Evolutionary conservation across 2,329 filamentous ascomycete genomes (phyloP), one percentile per base, ranked within the genome.

Genomic region (Aspergillus fructus): DNA sequence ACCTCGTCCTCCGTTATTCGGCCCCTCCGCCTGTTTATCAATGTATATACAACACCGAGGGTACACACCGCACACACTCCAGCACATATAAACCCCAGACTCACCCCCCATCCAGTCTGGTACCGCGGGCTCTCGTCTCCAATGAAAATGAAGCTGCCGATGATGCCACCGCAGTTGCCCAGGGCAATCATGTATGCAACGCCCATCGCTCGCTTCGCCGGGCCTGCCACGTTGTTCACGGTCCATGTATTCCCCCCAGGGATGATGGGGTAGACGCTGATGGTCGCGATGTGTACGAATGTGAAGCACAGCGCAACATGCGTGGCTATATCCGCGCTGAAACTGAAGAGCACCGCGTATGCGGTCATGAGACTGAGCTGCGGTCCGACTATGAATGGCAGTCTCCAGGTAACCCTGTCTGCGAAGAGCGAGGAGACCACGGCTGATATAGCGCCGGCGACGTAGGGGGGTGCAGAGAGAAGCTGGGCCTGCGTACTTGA

Each of bases 111-210:
- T 0, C 74, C 74, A 0, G 72, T 74, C 15, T 64, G 62, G 48
- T 76, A 77, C n/a, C 60, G 62, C 0, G 73, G 73, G 12, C 56
- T 60, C 51, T 76, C 73, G 9, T 56, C 55, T 11, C 73, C 73
- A 9, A 75, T 64, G 59, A 72, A 77, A 57, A 77, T 74, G 49
- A 72, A 75, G 19, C 68, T 72, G 0, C 76, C 77, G 6, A 79
- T 66, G 15, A 78, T 70, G 5, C 76, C 75, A n/a, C 76, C 76
- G 0, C 70, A 68, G 43, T 78, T 78, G 4, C 75, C 75, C 9
- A 75, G 57, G 42, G 68, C 70, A 34, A 74, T 75, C 60, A 71
- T 74, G 30, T 76, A 68, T 0, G 72, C 76, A 19, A 78, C 69
- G 1, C 71, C 74, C 30, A 77, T 71, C 0, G 71, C 72, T n/a